phyloP scores from a whole-genome alignment of 2,329 filamentous ascomycete species.

The Uncinocarpus reesii region DNA sequence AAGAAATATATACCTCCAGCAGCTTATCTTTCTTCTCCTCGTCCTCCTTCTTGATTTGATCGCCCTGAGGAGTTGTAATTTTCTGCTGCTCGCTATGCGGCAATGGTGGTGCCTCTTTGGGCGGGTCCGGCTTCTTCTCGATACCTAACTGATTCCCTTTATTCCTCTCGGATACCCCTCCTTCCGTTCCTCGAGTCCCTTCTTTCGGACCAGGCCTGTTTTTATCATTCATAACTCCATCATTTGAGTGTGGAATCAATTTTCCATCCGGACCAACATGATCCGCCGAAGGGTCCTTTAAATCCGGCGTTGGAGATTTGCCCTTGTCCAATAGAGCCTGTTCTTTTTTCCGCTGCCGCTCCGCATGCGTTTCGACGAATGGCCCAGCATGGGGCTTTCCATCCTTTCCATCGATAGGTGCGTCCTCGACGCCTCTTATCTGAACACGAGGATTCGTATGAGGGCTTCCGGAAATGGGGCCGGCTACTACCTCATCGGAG shows the following conservation, averaged over 20 bases:
- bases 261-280: constrained; percentile 35
- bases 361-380: constrained; percentile 43
- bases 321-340: constrained; percentile 24
- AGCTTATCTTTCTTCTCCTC: constrained; percentile 34
- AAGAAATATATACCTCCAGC: constrained; percentile 46
- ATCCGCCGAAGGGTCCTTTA: constrained; percentile 22
- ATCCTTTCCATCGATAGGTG: constrained; percentile 83
- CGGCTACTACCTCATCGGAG: not conserved
- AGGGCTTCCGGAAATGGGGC: not conserved
- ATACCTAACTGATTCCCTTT: constrained; percentile 61
- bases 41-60: constrained; percentile 28
- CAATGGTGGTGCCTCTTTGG: constrained; percentile 73
- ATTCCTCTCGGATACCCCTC: constrained; percentile 77
- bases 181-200: constrained; percentile 79
- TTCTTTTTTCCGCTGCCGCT: constrained; percentile 38
- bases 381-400: constrained; percentile 88
- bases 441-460: not conserved
- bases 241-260: constrained; percentile 45
- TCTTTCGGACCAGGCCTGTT: constrained; percentile 64
- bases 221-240: constrained; percentile 91
- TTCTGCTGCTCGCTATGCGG: constrained; percentile 72
- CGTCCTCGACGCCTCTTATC: constrained; percentile 41
- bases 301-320: constrained; percentile 19
- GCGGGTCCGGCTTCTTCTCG: constrained; percentile 65
- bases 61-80: constrained; percentile 32